Conservation (phyloP, 1,139 yeast species). For the Hyphopichia fennica region DNA sequence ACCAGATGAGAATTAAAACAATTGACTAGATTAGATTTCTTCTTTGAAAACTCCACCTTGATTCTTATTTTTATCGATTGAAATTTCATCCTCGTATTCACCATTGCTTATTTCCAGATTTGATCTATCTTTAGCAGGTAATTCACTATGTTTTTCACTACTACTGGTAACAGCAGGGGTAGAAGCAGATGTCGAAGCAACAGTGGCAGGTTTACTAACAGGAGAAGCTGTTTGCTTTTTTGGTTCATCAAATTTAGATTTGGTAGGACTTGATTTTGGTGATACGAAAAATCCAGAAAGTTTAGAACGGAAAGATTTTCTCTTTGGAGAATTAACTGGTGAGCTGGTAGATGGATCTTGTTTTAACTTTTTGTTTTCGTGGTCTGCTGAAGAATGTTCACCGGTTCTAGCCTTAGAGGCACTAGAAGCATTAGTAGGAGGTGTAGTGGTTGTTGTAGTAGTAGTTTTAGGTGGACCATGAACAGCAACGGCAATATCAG, state of each 20-base stretch:
- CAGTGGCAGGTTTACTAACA: not conserved
- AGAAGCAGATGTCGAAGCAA: not conserved
- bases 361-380: slow-evolving; percentile 1
- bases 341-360: not conserved
- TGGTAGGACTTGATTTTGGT: slow-evolving; percentile 1
- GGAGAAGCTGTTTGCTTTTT: not conserved
- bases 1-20: not conserved
- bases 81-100: slow-evolving; percentile 28
- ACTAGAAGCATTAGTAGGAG: slow-evolving; percentile 5
- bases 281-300: slow-evolving; percentile 3
- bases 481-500: not conserved
- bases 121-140: slow-evolving; percentile 7
- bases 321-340: not conserved
- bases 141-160: slow-evolving; percentile 15
- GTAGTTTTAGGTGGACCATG: slow-evolving; percentile 2
- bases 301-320: not conserved
- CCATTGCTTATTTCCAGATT: slow-evolving; percentile 6
- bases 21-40: slow-evolving; percentile 32
- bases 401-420: not conserved
- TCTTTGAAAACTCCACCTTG: slow-evolving; percentile 46
- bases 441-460: slow-evolving; percentile 3
- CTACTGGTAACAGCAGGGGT: slow-evolving; percentile 1
- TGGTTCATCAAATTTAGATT: slow-evolving; percentile 3
- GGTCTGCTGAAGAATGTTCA: not conserved
- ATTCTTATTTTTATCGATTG: slow-evolving; percentile 25